phyloP scores from a whole-genome alignment of 164 flowering plant species.

The Buxus sempervirens region DNA sequence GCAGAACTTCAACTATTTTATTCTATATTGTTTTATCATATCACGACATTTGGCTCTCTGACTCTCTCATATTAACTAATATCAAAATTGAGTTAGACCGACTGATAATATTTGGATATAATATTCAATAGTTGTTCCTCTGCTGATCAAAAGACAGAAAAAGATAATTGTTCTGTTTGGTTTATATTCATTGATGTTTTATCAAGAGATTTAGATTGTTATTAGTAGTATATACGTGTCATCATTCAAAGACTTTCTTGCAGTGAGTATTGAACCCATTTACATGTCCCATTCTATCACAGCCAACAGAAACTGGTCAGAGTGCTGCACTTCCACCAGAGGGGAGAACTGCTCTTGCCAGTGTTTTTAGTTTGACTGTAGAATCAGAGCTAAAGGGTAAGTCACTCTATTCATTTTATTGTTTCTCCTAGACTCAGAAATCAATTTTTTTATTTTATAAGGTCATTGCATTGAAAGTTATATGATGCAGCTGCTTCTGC shows the following conservation, averaged over 20 bases:
- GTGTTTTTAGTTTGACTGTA: conserved; percentile 64
- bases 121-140: too few relatives aligned
- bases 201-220: too few relatives aligned
- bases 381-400: conserved; percentile 85
- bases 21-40: not conserved
- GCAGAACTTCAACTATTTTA: not conserved
- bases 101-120: too few relatives aligned
- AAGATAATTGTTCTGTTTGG: too few relatives aligned
- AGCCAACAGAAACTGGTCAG: conserved; percentile 49
- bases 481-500: conserved; percentile 67
- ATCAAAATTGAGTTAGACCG: too few relatives aligned
- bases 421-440: not conserved
- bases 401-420: not conserved
- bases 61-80: not conserved
- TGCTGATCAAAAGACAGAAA: too few relatives aligned
- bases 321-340: conserved; percentile 54
- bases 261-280: too few relatives aligned
- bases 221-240: too few relatives aligned
- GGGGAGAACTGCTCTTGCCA: conserved; percentile 61
- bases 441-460: conserved; percentile 3
- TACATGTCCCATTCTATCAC: conserved; percentile 14
- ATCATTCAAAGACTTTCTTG: too few relatives aligned
- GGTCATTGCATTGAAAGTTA: conserved; percentile 6
- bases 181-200: too few relatives aligned
- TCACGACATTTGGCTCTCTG: too few relatives aligned